Base-by-base conservation (phyloP, 176 grass and related monocot genomes). In the Luzula sylvatica region DNA sequence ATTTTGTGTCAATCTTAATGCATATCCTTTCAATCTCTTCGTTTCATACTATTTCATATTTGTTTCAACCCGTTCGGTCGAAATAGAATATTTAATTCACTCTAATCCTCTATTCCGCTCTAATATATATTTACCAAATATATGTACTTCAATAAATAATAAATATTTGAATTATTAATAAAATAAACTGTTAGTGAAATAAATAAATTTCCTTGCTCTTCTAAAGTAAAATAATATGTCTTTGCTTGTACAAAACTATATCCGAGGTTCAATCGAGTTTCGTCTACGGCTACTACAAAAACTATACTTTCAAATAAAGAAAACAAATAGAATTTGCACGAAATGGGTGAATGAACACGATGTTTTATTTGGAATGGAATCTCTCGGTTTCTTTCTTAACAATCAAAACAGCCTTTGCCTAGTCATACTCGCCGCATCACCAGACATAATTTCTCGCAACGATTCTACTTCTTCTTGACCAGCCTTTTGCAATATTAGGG, bases 401-500 rank as follows among this genome's bases (percentile, higher is more conserved):
- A 64, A 73, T 52, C 35, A 63, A 61, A 28, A 71, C 44, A 17
- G 61, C 62, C 27, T 78, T 56, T 67, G 53, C n/a, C 69, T 61
- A 40, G 55, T 53, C 9, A 65, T 68, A 23, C 69, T 61, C 39
- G 55, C 50, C 9, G 64, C 63, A 23, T 63, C 61, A 66, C 22
- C 67, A n/a, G 13, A 57, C 42, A 96, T 3, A 41, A 89, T 53
- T 55, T 71, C 56, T 61, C 22, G 84, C 35, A 96, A 68, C 3
- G 65, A 70, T 26, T 39, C 52, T 20, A 89, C 46, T 71, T 96
- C 90, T 9, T 89, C 81, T 3, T 4, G 50, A 47, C 78, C 76
- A 48, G 90, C 84, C 62, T 80, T 84, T 51, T 76, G 76, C 67
- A 96, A 70, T 29, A 32, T 27, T 35, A 35, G 30, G 60, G 47